phyloP scores from a whole-genome alignment of 805 yeast species.

The Cyberlindnera mississippiensis region DNA sequence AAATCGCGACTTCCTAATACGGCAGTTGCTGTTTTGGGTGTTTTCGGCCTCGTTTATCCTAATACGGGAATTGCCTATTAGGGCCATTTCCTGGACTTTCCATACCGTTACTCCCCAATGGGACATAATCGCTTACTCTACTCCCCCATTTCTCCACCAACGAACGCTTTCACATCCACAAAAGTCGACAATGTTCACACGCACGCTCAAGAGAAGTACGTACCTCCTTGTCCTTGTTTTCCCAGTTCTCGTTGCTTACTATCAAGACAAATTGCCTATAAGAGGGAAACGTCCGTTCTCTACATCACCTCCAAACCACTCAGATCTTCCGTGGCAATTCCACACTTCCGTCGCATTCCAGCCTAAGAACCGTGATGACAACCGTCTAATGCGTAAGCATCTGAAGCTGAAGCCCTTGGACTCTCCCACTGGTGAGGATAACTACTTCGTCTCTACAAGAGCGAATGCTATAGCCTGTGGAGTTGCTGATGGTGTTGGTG shows the following conservation, averaged over 20 bases:
- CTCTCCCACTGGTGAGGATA: conserved; percentile 79
- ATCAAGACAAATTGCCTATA: conserved; percentile 9
- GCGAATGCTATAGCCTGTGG: conserved; percentile 49
- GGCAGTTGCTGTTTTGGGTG: background rate
- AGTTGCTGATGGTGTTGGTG: conserved; percentile 96
- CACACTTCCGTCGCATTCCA: conserved; percentile 66
- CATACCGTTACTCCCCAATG: too few relatives aligned
- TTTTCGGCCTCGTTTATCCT: background rate
- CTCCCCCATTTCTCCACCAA: too few relatives aligned
- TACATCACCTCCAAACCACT: conserved; percentile 10
- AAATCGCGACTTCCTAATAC: background rate
- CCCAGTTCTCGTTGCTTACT: conserved; percentile 24
- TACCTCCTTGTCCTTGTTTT: conserved; percentile 15
- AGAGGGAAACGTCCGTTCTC: conserved; percentile 18
- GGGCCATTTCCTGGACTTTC: too few relatives aligned
- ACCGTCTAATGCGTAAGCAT: conserved; percentile 34
- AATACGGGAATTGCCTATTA: background rate
- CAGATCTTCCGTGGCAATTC: conserved; percentile 37
- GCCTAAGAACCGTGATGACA: conserved; percentile 63
- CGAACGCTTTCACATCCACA: background rate
- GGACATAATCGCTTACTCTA: too few relatives aligned
- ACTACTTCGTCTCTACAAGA: conserved; percentile 46
- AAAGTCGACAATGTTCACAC: conserved; percentile 13
- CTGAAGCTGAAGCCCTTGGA: conserved; percentile 30
- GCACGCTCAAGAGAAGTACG: conserved; percentile 24